Percentiles rank a stretch among this genome's conserved stretches.
Conservation (phyloP, 2,329 filamentous ascomycete species). For the Trichophyton equinum region DNA sequence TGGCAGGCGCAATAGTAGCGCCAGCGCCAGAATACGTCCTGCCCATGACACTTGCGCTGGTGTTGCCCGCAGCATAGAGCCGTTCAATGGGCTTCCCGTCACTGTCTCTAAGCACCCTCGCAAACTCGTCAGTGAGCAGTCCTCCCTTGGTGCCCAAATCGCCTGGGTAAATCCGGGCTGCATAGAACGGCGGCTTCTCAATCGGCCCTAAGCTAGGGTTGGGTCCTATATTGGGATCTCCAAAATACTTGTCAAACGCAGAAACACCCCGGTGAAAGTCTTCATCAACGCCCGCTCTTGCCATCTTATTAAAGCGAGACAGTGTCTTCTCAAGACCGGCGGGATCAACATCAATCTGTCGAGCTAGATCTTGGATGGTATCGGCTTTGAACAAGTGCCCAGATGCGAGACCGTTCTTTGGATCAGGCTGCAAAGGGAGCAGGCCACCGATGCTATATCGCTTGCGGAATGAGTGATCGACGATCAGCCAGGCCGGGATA, state of each 20-base stretch:
- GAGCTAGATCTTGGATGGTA: constrained; percentile 19
- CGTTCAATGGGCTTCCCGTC: constrained; percentile 17
- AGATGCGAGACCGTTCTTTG: constrained; percentile 12
- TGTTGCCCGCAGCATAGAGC: constrained; percentile 27
- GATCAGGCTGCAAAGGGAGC: constrained; percentile 12
- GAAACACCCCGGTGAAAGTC: constrained; percentile 25
- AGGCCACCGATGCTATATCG: constrained; percentile 18
- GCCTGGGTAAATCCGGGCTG: constrained; percentile 25
- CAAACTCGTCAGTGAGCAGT: constrained; percentile 24
- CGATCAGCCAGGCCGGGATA: constrained; percentile 23
- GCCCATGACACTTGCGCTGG: constrained; percentile 25
- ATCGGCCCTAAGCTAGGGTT: constrained; percentile 24
- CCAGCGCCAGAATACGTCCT: constrained; percentile 26
- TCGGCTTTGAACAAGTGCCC: constrained; percentile 18
- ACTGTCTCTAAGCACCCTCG: constrained; percentile 14
- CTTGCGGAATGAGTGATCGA: constrained; percentile 23
- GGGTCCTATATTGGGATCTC: constrained; percentile 20
- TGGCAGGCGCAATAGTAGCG: constrained; percentile 24
- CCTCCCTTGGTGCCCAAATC: constrained; percentile 31
- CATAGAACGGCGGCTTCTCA: constrained; percentile 23
- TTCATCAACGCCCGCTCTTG: constrained; percentile 19
- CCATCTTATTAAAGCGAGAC: constrained; percentile 22
- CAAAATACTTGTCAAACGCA: constrained; percentile 23
- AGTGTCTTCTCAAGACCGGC: constrained; percentile 18
- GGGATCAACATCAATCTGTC: constrained; percentile 16